Conservation (phyloP, 148 eudicot species). For the Dianthus caryophyllus region DNA sequence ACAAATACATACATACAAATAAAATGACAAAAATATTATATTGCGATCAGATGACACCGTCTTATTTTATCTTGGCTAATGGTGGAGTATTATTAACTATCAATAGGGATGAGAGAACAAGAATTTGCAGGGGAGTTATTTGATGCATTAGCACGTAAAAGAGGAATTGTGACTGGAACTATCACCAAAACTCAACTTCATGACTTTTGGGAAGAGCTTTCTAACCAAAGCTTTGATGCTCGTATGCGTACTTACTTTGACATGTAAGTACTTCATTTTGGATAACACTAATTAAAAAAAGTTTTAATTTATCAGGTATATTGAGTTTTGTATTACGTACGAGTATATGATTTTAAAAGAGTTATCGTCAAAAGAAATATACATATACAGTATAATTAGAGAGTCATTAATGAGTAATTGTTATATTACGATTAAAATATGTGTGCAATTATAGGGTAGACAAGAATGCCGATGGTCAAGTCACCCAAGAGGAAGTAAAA, state of each 20-base stretch:
- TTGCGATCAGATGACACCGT: too few species aligned
- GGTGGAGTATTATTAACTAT: neutral
- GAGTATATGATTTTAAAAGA: too few species aligned
- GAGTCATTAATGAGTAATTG: too few species aligned
- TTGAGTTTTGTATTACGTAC: too few species aligned
- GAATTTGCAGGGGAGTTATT: conserved; percentile 46
- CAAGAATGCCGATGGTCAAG: conserved; percentile 45
- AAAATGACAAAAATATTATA: too few species aligned
- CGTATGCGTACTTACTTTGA: conserved; percentile 51
- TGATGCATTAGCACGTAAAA: conserved; percentile 48
- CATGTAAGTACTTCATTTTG: conserved; percentile 27
- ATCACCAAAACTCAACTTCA: conserved; percentile 35
- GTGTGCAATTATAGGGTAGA: conserved; percentile 34
- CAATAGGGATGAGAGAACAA: conserved; percentile 48
- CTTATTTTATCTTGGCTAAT: too few species aligned
- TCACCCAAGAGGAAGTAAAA: conserved; percentile 46
- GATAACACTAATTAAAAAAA: too few species aligned
- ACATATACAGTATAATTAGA: too few species aligned
- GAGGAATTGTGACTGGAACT: conserved; percentile 34
- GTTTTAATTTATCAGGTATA: too few species aligned
- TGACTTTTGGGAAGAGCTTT: conserved; percentile 48
- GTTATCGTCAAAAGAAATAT: too few species aligned
- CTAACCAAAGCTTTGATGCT: conserved; percentile 50
- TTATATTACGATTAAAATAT: neutral
- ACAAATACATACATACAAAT: too few species aligned